Evolutionary conservation across 176 grass and related monocot genomes (phyloP), one percentile per base, ranked within the genome.

Genomic region (Bothriochloa decipiens): DNA sequence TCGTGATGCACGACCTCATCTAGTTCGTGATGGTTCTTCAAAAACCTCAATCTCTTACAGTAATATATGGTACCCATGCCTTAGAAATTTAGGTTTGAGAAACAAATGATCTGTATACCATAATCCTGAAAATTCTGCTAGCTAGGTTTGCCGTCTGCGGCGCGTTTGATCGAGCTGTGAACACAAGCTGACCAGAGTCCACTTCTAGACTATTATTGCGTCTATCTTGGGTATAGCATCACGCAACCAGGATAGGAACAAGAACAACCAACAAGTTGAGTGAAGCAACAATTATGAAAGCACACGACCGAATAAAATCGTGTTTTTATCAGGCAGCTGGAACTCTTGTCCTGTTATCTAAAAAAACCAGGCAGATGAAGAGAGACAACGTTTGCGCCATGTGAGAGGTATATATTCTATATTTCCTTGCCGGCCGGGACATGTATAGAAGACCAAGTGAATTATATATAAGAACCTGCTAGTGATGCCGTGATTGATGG

Each of bases 401-500:
- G 22, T 41, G 0, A 42, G 40, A 42, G 40, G 40, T 42, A 42
- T 41, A 3, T 68, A 8, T 39, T 39, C 22, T 22, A 22, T 40
- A 3, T 45, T 12, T 43, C 39, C n/a, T 47, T 9, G 41, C 42
- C 41, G 42, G 70, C 70, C 23, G 42, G 42, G 36, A 47, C 70
- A 25, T 73, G 23, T 4, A 32, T 32, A 4, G 0, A 73, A 16
- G 69, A 46, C 20, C 35, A 11, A 35, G 20, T 70, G 39, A 45
- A 25, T n/a, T 71, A 11, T 2, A 71, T 71, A 11, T 2, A 71
- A 23, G 42, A 45, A n/a, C 3, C 22, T 11, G 57, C 4, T 12
- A 10, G 10, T 62, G 58, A 26, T 72, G 70, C 70, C 40, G 70
- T 72, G 70, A 3, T 73, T 73, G 70, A 73, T 47, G 41, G 70